Percentiles rank a stretch among this genome's conserved stretches.
These are phyloP conservation scores for Malania oleifera DNA, from an alignment of 164 flowering plant species.

Conservation along the genomic window DNA sequence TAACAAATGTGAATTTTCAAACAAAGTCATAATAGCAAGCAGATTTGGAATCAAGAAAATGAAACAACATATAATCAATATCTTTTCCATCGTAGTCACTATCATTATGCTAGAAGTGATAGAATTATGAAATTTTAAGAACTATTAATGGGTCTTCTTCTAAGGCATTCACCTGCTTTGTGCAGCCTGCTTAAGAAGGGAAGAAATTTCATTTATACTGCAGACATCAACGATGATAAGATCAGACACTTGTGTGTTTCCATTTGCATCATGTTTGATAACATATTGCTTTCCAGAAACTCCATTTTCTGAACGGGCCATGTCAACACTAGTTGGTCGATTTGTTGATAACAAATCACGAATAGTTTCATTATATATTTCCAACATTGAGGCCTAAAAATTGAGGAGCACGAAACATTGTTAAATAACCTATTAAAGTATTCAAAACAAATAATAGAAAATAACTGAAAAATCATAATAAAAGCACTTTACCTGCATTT, in stretches of 20 bases:
- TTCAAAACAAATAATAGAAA: not conserved
- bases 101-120: too few relatives aligned
- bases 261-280: constrained; percentile 20
- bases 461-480: not conserved
- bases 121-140: not conserved
- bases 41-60: too few relatives aligned
- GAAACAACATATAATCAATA: too few relatives aligned
- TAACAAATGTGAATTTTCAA: too few relatives aligned
- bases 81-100: too few relatives aligned
- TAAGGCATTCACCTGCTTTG: constrained; percentile 15
- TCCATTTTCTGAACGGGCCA: constrained; percentile 13
- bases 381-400: constrained; percentile 20
- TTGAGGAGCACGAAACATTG: not conserved
- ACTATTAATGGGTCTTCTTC: not conserved
- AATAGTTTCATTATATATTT: constrained; percentile 23
- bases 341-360: constrained; percentile 17
- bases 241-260: constrained; percentile 20
- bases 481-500: constrained; percentile 40
- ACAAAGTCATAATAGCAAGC: too few relatives aligned
- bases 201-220: constrained; percentile 19
- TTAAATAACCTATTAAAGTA: not conserved
- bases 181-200: constrained; percentile 20
- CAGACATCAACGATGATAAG: constrained; percentile 27
- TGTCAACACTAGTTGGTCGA: constrained; percentile 10
- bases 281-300: constrained; percentile 18